phyloP scores from a whole-genome alignment of 805 yeast genomes.

The Yarrowia sp. region DNA sequence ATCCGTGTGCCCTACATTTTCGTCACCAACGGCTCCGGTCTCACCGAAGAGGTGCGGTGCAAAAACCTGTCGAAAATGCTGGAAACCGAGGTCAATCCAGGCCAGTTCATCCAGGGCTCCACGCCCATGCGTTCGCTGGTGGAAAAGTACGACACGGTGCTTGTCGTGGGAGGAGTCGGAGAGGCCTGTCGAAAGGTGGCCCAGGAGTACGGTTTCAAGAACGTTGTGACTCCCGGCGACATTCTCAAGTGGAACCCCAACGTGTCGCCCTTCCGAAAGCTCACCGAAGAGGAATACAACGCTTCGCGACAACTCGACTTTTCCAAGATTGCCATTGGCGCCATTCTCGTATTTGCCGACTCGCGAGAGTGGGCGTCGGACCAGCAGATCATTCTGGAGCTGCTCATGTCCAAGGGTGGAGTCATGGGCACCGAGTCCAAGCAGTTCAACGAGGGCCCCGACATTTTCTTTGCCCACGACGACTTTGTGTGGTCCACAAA shows the following conservation, averaged over 20 bases:
- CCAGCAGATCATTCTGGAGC: conserved; percentile 81
- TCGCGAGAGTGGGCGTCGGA: conserved; percentile 92
- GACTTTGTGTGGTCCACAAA: conserved; percentile 94
- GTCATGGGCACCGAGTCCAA: conserved; percentile 77
- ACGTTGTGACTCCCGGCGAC: conserved; percentile 78
- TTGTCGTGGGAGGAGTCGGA: conserved; percentile 87
- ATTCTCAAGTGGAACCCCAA: conserved; percentile 83
- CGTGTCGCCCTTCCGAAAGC: conserved; percentile 76
- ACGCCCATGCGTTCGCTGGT: conserved; percentile 88
- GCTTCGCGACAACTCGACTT: conserved; percentile 59
- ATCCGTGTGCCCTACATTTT: conserved; percentile 78
- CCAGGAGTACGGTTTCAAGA: conserved; percentile 74
- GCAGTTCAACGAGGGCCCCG: conserved; percentile 73
- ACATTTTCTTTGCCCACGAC: conserved; percentile 82
- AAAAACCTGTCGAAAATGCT: conserved; percentile 63
- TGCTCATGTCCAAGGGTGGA: conserved; percentile 72
- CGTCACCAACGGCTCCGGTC: conserved; percentile 92
- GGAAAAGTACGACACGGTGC: conserved; percentile 61
- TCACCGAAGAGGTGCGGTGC: conserved; percentile 71
- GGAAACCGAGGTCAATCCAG: conserved; percentile 58
- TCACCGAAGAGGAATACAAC: conserved; percentile 65
- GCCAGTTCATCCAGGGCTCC: conserved; percentile 88
- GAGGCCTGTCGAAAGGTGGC: conserved; percentile 83
- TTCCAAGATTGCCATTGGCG: conserved; percentile 64
- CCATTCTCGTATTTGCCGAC: conserved; percentile 86